phyloP scores from a whole-genome alignment of 345 rosid species.

The Hirschfeldia incana region DNA sequence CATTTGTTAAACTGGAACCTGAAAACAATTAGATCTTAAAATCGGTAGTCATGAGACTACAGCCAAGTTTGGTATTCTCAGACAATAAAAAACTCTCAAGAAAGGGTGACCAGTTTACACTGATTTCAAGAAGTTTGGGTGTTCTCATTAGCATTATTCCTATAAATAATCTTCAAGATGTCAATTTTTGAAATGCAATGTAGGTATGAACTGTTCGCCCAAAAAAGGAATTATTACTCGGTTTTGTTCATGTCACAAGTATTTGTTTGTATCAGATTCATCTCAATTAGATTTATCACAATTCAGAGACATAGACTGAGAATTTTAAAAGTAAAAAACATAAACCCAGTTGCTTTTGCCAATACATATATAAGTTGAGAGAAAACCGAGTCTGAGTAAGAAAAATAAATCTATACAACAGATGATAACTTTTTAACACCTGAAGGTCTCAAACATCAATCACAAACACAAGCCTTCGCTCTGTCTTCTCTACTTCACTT shows the following conservation, averaged over 20 bases:
- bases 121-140: not conserved
- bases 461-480: not conserved
- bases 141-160: not conserved
- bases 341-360: not conserved
- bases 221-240: not conserved
- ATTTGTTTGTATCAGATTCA: not conserved
- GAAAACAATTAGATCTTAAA: not conserved
- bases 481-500: not conserved
- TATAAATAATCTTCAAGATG: not conserved
- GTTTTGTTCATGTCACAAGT: not conserved
- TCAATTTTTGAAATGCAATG: not conserved
- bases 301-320: not conserved
- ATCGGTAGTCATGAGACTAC: constrained; percentile 35
- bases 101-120: constrained; percentile 5
- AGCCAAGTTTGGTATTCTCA: constrained; percentile 31
- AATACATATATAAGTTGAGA: not conserved
- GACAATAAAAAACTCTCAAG: not conserved
- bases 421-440: not conserved
- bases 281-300: not conserved
- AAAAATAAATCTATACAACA: not conserved
- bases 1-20: not conserved
- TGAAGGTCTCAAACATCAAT: not conserved
- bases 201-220: too few species aligned
- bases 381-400: not conserved
- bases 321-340: not conserved